phyloP scores from a whole-genome alignment of 805 yeast species.

The Barnettozyma sucrosica region DNA sequence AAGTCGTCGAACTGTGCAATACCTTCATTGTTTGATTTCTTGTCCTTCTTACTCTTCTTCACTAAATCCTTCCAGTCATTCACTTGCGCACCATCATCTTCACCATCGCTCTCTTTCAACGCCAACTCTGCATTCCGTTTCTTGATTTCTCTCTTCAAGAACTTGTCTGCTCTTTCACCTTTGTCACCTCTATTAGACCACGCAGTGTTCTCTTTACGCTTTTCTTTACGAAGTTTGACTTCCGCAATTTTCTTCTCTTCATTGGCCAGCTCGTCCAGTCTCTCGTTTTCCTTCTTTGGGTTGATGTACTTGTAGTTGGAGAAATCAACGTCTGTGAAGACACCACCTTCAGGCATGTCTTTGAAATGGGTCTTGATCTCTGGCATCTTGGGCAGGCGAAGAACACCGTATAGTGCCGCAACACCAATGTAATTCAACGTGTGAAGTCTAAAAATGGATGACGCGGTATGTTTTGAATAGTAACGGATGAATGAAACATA shows the following conservation, averaged over 20 bases:
- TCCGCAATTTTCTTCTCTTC: constrained; percentile 29
- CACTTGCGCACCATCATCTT: constrained; percentile 38
- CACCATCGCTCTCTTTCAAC: constrained; percentile 43
- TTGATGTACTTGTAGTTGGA: constrained; percentile 61
- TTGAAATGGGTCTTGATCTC: constrained; percentile 55
- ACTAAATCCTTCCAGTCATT: constrained; percentile 88
- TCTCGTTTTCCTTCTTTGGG: constrained; percentile 51
- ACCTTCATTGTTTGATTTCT: constrained; percentile 32
- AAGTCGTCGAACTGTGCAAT: constrained; percentile 61
- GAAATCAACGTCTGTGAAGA: constrained; percentile 49
- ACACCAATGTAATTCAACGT: constrained; percentile 65
- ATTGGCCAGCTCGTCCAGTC: constrained; percentile 54
- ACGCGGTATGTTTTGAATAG: constrained; percentile 82
- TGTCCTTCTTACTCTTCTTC: constrained; percentile 55
- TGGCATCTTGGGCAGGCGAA: constrained; percentile 92
- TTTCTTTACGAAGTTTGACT: constrained; percentile 26
- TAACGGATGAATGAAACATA: constrained; percentile 80
- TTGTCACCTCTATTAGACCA: constrained; percentile 39
- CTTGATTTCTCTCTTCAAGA: constrained; percentile 48
- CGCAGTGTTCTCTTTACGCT: constrained; percentile 14
- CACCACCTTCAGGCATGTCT: constrained; percentile 61
- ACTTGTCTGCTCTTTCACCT: constrained; percentile 56
- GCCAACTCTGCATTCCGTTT: constrained; percentile 45
- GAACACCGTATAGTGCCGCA: constrained; percentile 72
- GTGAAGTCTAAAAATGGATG: constrained; percentile 76